Evolutionary conservation across 192 early-diverging fungal genomes (phyloP).

Genomic region (Entomortierella chlamydospora): DNA sequence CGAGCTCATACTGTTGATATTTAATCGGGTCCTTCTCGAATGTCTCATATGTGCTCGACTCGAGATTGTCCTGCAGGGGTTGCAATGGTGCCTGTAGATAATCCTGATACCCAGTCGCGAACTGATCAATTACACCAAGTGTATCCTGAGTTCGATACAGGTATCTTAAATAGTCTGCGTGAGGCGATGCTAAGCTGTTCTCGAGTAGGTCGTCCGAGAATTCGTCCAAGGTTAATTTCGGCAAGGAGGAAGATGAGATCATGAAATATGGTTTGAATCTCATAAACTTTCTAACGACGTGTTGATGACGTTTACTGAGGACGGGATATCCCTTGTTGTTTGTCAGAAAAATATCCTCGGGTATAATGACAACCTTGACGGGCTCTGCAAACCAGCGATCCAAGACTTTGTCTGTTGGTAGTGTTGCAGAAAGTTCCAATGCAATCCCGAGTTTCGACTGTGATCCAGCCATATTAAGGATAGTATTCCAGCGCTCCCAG

Average conservation of each 20-base stretch:
- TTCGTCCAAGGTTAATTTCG: slow-evolving; percentile 48
- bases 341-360: slow-evolving; percentile 75
- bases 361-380: slow-evolving; percentile 78
- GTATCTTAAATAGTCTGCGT: slow-evolving; percentile 85
- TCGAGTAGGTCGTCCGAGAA: slow-evolving; percentile 34
- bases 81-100: slow-evolving; percentile 86
- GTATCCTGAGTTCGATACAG: slow-evolving; percentile 73
- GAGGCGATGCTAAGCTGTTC: slow-evolving; percentile 65
- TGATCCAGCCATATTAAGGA: slow-evolving; percentile 79
- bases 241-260: slow-evolving; percentile 39
- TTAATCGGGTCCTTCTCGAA: slow-evolving; percentile 97
- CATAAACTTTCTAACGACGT: slow-evolving; percentile 67
- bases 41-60: slow-evolving; percentile 93
- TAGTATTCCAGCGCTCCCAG: slow-evolving; percentile 86
- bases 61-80: slow-evolving; percentile 96
- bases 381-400: slow-evolving; percentile 92
- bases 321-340: slow-evolving; percentile 93
- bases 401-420: slow-evolving; percentile 59
- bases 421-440: slow-evolving; percentile 63
- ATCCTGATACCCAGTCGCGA: slow-evolving; percentile 91
- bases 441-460: slow-evolving; percentile 74
- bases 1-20: slow-evolving; percentile 89
- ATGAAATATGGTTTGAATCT: slow-evolving; percentile 54
- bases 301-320: slow-evolving; percentile 82
- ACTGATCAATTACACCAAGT: slow-evolving; percentile 71